Conservation (phyloP, 2,329 filamentous ascomycete genomes). For the Aureobasidium sp. region DNA sequence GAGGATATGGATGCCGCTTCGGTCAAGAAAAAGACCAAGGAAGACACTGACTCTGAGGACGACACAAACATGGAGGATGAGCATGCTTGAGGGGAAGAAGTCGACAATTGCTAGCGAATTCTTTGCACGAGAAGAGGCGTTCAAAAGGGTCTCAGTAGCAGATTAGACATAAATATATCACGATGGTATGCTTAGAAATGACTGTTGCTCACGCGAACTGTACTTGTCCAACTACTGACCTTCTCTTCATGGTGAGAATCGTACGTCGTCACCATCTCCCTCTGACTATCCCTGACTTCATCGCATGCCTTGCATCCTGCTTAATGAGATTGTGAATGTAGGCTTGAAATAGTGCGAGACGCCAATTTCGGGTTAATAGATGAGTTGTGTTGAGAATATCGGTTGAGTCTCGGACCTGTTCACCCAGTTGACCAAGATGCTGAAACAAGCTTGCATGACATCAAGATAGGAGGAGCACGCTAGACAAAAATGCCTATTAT, state of each 20-base stretch:
- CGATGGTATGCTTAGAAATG: conserved; percentile 10
- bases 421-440: too few species aligned
- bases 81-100: neutral
- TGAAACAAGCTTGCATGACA: too few species aligned
- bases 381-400: too few species aligned
- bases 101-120: neutral
- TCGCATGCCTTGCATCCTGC: too few species aligned
- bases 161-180: neutral
- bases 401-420: too few species aligned
- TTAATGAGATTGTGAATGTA: too few species aligned
- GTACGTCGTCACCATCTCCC: neutral
- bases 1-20: neutral
- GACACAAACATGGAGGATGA: neutral
- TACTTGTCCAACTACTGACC: neutral
- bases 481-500: too few species aligned
- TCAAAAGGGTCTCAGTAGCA: neutral
- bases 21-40: neutral
- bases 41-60: neutral
- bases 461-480: too few species aligned
- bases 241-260: neutral
- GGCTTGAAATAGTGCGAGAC: too few species aligned
- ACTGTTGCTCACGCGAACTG: neutral
- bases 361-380: too few species aligned
- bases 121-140: neutral
- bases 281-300: neutral